phyloP scores from a whole-genome alignment of 352 stramenopile genomes.

The Blastocystis sp. region DNA sequence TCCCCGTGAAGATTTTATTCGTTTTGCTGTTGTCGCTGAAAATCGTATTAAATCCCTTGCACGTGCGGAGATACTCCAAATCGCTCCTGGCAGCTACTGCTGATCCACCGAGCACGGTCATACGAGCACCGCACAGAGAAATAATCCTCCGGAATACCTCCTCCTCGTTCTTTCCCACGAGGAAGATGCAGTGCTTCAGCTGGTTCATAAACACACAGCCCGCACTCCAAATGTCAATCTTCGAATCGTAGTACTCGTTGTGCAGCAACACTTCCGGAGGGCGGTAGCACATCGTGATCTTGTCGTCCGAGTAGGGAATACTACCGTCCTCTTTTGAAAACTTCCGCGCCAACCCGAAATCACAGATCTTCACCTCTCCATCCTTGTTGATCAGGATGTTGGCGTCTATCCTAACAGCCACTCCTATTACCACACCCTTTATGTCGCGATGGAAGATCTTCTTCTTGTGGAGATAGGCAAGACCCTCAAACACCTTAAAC shows the following conservation, averaged over 20 bases:
- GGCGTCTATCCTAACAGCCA: not conserved
- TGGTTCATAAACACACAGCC: conserved; percentile 75
- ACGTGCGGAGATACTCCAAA: conserved; percentile 13
- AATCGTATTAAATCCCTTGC: not conserved
- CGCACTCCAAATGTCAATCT: conserved; percentile 85
- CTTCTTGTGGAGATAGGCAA: conserved; percentile 39
- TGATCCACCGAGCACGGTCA: not conserved
- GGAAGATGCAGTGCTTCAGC: conserved; percentile 70
- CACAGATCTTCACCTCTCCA: conserved; percentile 58
- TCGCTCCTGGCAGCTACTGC: conserved; percentile 15
- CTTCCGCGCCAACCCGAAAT: conserved; percentile 52
- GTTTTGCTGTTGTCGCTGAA: conserved; percentile 49
- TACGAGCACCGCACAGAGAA: conserved; percentile 20
- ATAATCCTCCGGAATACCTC: conserved; percentile 31
- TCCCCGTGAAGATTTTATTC: conserved; percentile 36
- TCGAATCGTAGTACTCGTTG: conserved; percentile 69
- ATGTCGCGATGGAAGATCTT: conserved; percentile 61
- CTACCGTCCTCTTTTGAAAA: conserved; percentile 43
- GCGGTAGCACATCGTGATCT: conserved; percentile 66
- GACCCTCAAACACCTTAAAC: conserved; percentile 49
- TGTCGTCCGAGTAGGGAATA: conserved; percentile 47
- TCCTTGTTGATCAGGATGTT: conserved; percentile 62
- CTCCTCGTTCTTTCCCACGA: conserved; percentile 74
- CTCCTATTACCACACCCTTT: not conserved
- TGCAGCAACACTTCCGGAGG: conserved; percentile 53